These are phyloP conservation scores for Picochlorum sp. DNA, from an alignment of 139 green algal species.

Conservation along the genomic window DNA sequence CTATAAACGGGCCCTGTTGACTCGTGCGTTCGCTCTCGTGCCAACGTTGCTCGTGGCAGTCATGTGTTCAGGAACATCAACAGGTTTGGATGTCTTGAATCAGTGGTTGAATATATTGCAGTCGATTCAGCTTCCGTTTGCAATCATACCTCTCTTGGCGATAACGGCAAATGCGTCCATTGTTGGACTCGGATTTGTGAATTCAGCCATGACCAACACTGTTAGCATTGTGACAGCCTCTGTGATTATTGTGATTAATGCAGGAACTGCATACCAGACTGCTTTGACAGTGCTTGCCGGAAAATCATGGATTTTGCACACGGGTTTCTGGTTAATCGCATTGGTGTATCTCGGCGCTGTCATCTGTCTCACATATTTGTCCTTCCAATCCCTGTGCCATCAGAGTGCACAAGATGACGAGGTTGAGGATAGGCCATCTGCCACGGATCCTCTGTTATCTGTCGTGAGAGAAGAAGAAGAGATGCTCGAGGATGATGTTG, in stretches of 20 bases:
- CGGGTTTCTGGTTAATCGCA: not conserved
- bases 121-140: conserved; percentile 54
- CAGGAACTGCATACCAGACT: conserved; percentile 14
- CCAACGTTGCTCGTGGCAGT: conserved; percentile 43
- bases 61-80: conserved; percentile 15
- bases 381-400: not conserved
- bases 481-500: too few species aligned
- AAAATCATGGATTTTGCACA: not conserved
- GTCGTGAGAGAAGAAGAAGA: too few species aligned
- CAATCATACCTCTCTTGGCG: conserved; percentile 25
- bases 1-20: conserved; percentile 35
- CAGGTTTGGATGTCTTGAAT: conserved; percentile 47
- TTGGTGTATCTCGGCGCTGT: not conserved
- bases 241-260: conserved; percentile 21
- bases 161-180: conserved; percentile 17
- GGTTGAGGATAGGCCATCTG: too few species aligned
- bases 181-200: conserved; percentile 20
- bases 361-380: not conserved
- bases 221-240: conserved; percentile 13
- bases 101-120: conserved; percentile 58
- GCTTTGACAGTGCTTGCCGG: not conserved
- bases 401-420: too few species aligned
- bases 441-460: too few species aligned
- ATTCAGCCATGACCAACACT: conserved; percentile 7
- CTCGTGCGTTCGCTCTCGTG: conserved; percentile 33